Evolutionary conservation across 208 protist genomes (phyloP), one percentile per base, ranked within the genome.

Genomic region (Wallacemonas sp.): DNA sequence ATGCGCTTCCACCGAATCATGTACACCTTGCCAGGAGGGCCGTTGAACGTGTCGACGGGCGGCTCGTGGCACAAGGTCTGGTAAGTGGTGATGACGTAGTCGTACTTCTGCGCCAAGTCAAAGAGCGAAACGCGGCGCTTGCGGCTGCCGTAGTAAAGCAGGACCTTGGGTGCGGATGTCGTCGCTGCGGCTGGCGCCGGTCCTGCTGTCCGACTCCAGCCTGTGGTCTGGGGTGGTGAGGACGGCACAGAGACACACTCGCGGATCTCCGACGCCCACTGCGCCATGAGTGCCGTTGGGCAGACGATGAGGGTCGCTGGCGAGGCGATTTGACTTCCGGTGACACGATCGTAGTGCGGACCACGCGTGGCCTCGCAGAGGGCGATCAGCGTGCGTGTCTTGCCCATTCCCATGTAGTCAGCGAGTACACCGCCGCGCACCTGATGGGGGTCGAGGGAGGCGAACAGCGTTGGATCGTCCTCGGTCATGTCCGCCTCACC

Each of bases 1-100:
- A 97, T 75, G 54, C 94, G 77, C 24, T 78, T 75, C 89, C 92
- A 98, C 17, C 77, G 71, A 17, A 93, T 87, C 75, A 87, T 72
- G 50, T 79, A 85, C 17, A 96, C 57, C 58, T 79, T 81, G 1
- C 83, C 84, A 26, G 67, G 76, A 39, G 69, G 46, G 13, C 63
- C 48, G 27, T 65, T 65, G 9, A 34, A 12, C 17, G 29, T 59
- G n/a, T 58, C 62, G 6, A 34, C 55, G 34, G 63, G 48, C 30
- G 65, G 38, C 57, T 90, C 83, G 39, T 75, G 64, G 17, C 63
- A 50, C 24, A 91, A 52, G 4, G 80, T 90, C 50, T 87, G 77
- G 63, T 92, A 92, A 22, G 71, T 89, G 3, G 75, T 83, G 38
- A 94, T 32, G 44, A 94, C 85, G 64, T 97, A 97, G 69, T 91